Evolutionary conservation across 352 stramenopile genomes (phyloP), one percentile per base, ranked within the genome.

Genomic region (Globisporangium orthogonon): DNA sequence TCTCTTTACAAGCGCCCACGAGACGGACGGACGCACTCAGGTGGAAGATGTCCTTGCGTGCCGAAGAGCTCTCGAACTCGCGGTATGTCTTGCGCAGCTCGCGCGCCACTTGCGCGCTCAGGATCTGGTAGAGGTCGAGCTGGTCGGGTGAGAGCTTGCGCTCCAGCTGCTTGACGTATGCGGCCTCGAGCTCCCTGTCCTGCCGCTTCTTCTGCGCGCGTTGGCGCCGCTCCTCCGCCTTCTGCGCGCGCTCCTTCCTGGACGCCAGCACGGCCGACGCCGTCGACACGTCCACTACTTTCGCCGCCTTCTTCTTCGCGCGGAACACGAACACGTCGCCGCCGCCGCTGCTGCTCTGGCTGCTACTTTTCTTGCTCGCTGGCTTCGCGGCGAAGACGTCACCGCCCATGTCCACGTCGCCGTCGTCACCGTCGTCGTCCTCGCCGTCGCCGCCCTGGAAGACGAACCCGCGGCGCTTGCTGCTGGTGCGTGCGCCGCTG

Each of bases 81-180:
- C 78, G 81, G 48, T 76, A 81, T 29, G 79, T 78, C 51, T 84
- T 88, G 35, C 75, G 76, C 33, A 90, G 63, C 56, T 88, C 78
- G 33, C 74, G 74, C 66, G 83, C 79, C 11, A 79, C 66, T 33
- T 87, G 76, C 23, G 66, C 66, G 50, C 74, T 74, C 52, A 88
- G 68, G 45, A 83, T 78, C 44, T 77, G 71, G 62, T 82, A 88
- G 37, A 89, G 66, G 54, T 62, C 68, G 49, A 79, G 54, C 56
- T 89, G 79, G 55, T 90, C 79, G 14, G 58, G 40, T 13, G 58
- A 74, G 59, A 87, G 65, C 52, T 60, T 60, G 50, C 60, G 15
- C 45, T 65, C 31, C 2, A 67, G 58, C 41, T 67, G 40, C 17
- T 40, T 45, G 1, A 52, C 45, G n/a, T 60, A 56, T 37, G 58